These are phyloP conservation scores for Russula virescens DNA, from an alignment of 768 basidiomycete genomes.

Conservation along the genomic window DNA sequence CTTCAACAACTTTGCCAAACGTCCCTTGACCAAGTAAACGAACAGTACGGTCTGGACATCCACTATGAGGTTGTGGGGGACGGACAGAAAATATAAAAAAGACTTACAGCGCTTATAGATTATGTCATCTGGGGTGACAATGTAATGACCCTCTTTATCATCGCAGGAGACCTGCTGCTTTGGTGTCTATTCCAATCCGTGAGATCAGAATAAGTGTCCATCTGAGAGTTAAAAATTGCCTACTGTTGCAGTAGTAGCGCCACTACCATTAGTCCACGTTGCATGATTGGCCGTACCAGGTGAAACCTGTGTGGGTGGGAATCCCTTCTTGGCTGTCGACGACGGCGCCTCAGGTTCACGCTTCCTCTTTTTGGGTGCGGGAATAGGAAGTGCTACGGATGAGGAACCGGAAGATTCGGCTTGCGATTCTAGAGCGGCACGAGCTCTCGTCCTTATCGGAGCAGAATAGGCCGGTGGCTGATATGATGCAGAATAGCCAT, in stretches of 20 bases:
- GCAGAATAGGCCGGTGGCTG: constrained; percentile 72
- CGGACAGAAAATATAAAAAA: not conserved
- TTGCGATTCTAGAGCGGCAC: constrained; percentile 82
- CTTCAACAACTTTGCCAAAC: constrained; percentile 98
- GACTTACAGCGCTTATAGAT: constrained; percentile 78
- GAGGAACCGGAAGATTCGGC: constrained; percentile 61
- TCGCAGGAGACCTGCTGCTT: constrained; percentile 75
- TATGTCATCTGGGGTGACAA: constrained; percentile 86
- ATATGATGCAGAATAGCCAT: constrained; percentile 71
- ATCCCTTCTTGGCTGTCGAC: constrained; percentile 63
- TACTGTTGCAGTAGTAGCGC: constrained; percentile 63
- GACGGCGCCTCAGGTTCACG: constrained; percentile 67
- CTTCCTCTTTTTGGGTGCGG: constrained; percentile 79
- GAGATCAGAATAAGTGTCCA: constrained; percentile 29
- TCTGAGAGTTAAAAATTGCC: constrained; percentile 32
- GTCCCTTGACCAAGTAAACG: constrained; percentile 93
- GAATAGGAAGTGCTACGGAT: constrained; percentile 58
- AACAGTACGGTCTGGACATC: constrained; percentile 78
- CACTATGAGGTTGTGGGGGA: constrained; percentile 10
- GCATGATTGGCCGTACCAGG: constrained; percentile 47
- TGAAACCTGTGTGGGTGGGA: constrained; percentile 44
- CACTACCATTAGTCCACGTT: constrained; percentile 64
- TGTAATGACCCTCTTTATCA: constrained; percentile 98
- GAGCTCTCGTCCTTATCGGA: constrained; percentile 76
- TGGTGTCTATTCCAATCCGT: constrained; percentile 43